Conservation (phyloP, 1,284 basidiomycete species). For the Trametes versicolor region DNA sequence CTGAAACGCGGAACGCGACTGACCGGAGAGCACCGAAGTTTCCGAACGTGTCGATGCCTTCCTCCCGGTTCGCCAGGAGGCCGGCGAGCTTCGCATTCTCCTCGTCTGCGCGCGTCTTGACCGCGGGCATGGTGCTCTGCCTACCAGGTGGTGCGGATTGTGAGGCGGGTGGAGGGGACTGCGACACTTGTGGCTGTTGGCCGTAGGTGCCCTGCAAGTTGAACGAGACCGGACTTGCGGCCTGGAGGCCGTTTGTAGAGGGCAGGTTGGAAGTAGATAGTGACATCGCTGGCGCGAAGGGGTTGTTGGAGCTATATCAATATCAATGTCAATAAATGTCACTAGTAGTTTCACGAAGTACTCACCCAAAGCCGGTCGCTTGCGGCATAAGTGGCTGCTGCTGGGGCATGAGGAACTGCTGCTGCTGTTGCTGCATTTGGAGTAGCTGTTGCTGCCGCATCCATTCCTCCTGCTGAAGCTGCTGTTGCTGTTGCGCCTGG, state of each 20-base stretch:
- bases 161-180: constrained; percentile 46
- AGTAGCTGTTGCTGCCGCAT: constrained; percentile 71
- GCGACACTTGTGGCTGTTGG: constrained; percentile 34
- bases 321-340: constrained; percentile 8
- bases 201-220: constrained; percentile 72
- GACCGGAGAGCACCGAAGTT: constrained; percentile 84
- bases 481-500: constrained; percentile 61
- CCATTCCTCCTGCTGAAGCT: constrained; percentile 78
- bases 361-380: constrained; percentile 78
- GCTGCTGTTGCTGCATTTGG: constrained; percentile 63
- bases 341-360: constrained; percentile 5
- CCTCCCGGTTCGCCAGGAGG: constrained; percentile 84
- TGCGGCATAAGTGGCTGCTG: constrained; percentile 64
- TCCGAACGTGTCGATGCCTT: constrained; percentile 94
- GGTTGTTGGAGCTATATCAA: constrained; percentile 75
- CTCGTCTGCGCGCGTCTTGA: constrained; percentile 48
- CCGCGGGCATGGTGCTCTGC: constrained; percentile 31
- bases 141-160: constrained; percentile 41
- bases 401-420: constrained; percentile 50
- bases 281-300: constrained; percentile 38
- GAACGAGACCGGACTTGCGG: constrained; percentile 50
- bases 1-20: constrained; percentile 32
- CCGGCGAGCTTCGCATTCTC: constrained; percentile 83
- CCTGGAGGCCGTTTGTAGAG: constrained; percentile 36
- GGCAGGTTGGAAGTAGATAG: constrained; percentile 29